A percentile compares a stretch with the other conserved stretches of the same genome.
Conservation (phyloP, 176 grass and related monocot genomes). For the Alloteropsis semialata region DNA sequence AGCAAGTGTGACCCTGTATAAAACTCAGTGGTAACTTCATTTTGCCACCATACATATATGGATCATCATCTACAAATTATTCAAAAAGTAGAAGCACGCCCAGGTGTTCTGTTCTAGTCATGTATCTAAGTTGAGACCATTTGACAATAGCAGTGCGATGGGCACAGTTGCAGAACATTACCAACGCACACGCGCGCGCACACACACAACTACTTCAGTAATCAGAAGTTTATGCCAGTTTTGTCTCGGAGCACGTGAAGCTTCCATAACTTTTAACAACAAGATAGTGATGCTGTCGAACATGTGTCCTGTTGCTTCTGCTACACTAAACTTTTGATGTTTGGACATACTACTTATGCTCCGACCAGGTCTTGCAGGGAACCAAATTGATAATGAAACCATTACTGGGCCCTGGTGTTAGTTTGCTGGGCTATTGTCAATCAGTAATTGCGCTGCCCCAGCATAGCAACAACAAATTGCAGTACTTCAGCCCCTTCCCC, state of each 20-base stretch:
- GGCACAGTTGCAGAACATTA: background rate
- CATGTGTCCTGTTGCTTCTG: background rate
- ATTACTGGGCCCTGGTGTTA: background rate
- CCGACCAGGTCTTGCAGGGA: background rate
- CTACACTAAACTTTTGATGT: background rate
- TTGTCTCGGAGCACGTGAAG: background rate
- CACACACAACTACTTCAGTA: background rate
- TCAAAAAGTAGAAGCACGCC: background rate
- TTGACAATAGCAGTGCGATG: background rate
- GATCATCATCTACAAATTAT: background rate
- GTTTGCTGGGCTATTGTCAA: background rate
- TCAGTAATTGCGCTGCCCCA: background rate
- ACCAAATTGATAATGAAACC: background rate
- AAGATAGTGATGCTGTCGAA: background rate
- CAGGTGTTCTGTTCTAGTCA: background rate
- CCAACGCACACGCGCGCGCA: background rate
- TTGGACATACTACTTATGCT: background rate
- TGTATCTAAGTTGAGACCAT: background rate
- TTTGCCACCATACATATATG: slow-evolving; percentile 17
- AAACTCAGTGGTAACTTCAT: slow-evolving; percentile 54
- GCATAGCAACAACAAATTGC: background rate
- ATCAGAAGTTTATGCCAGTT: background rate
- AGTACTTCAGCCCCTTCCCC: background rate
- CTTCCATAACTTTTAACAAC: background rate
- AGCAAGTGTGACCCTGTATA: slow-evolving; percentile 82